Evolutionary conservation across 2,329 filamentous ascomycete genomes (phyloP), one percentile per base, ranked within the genome.

Genomic region (Phialophora chinensis): DNA sequence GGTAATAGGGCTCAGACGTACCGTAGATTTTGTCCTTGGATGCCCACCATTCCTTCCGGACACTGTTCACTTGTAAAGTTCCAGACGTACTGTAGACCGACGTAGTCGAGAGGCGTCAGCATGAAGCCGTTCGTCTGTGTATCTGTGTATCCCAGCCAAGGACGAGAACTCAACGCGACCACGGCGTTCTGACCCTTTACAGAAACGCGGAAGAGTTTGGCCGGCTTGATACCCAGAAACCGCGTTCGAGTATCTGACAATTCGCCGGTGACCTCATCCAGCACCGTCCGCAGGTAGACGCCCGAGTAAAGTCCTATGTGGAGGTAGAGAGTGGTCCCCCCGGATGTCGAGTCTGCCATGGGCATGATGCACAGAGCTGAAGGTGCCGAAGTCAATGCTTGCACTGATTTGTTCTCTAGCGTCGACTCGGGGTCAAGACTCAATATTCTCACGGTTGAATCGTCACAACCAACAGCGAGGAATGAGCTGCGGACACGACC

Each of bases 41-140:
- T 94, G 67, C 93, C 93, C 62, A 97, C 94, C 84, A 97, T 94
- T 63, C 93, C 93, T 79, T 97, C 91, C 52, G 91, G 88, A 74
- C 93, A 97, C 77, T 97, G 91, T 76, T 97, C 92, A 75, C 93
- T 97, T 77, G 91, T 94, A 76, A 99, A 98, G 74, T 95, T 97
- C 90, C 93, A 97, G 3, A 91, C 93, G 84, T 92, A 97, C 77
- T 97, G 93, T 31, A 99, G 86, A 49, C 90, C 89, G 61, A 90
- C 88, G 74, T 96, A 97, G 77, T 91, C 92, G 33, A 99, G 81
- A 0, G 96, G 95, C 0, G 94, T 97, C 72, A 98, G 89, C 79
- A 96, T 92, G 74, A 97, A 97, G 44, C 89, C 89, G 75, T 91
- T 92, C 2, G 91, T 93, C 66, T 93, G 90, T 1, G 91, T 88